These are phyloP conservation scores for Tuber indicum DNA, from an alignment of 495 filamentous ascomycete genomes.

Conservation along the genomic window DNA sequence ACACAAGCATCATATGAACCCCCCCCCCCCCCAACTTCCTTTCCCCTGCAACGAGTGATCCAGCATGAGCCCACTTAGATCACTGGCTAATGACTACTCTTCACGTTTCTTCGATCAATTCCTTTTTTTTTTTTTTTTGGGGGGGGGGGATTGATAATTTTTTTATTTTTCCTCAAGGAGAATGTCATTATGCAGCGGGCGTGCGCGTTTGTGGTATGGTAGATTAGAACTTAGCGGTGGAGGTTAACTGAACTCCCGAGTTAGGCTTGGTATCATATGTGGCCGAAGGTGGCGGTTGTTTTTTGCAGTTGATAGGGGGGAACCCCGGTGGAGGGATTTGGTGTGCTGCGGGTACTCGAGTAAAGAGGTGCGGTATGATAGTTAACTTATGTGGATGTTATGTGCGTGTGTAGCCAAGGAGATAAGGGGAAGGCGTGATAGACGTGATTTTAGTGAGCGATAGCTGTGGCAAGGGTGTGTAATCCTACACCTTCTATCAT, in stretches of 20 bases:
- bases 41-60: not conserved
- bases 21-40: not conserved
- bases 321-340: too few species aligned
- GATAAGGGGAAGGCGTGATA: not conserved
- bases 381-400: not conserved
- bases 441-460: not conserved
- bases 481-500: not conserved
- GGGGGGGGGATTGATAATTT: too few species aligned
- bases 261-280: too few species aligned
- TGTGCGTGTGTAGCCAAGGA: not conserved
- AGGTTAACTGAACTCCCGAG: not conserved
- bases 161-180: not conserved
- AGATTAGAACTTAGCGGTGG: not conserved
- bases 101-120: not conserved
- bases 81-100: not conserved
- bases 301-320: too few species aligned
- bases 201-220: not conserved
- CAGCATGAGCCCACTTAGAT: not conserved
- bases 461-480: not conserved
- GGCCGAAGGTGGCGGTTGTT: too few species aligned
- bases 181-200: not conserved
- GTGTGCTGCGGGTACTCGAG: too few species aligned
- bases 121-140: not conserved
- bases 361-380: too few species aligned
- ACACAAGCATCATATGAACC: not conserved